A percentile compares a stretch with the other conserved stretches of the same genome.
Evolutionary conservation across 164 flowering plant genomes (phyloP).

Genomic region (Kalanchoe fedtschenkoi): DNA sequence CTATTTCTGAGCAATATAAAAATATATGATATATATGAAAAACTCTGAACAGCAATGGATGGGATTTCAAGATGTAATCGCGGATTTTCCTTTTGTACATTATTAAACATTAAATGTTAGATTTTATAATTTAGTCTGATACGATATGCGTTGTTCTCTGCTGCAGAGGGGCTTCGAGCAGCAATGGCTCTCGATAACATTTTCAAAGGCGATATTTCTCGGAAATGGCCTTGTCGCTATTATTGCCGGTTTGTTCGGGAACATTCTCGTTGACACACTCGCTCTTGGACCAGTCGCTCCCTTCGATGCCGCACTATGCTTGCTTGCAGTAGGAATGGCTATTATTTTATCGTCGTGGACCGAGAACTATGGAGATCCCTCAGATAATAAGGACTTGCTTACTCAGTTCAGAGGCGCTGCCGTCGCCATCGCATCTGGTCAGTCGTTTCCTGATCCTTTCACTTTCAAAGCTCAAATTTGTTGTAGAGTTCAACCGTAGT

Average conservation of each 20-base stretch:
- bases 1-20: too few species aligned
- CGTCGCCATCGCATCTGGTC: constrained; percentile 91
- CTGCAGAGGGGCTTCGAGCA: constrained; percentile 85
- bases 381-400: constrained; percentile 85
- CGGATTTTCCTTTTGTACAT: background rate
- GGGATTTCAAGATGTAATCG: constrained; percentile 8
- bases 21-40: too few species aligned
- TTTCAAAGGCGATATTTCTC: constrained; percentile 93
- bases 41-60: too few species aligned
- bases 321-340: constrained; percentile 91
- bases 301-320: constrained; percentile 88
- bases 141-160: background rate
- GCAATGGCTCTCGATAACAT: constrained; percentile 90
- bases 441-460: background rate
- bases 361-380: constrained; percentile 89
- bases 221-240: constrained; percentile 97
- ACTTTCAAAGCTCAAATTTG: background rate
- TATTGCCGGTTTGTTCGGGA: constrained; percentile 75
- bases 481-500: background rate
- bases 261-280: constrained; percentile 60
- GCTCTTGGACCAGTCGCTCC: constrained; percentile 95
- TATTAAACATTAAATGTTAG: background rate
- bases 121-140: background rate
- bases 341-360: constrained; percentile 78
- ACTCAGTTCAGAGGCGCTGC: constrained; percentile 91